A percentile compares a stretch with the other conserved stretches of the same genome.
These are phyloP conservation scores for Apiospora hydei DNA, from an alignment of 2,329 filamentous ascomycete genomes.

Conservation along the genomic window DNA sequence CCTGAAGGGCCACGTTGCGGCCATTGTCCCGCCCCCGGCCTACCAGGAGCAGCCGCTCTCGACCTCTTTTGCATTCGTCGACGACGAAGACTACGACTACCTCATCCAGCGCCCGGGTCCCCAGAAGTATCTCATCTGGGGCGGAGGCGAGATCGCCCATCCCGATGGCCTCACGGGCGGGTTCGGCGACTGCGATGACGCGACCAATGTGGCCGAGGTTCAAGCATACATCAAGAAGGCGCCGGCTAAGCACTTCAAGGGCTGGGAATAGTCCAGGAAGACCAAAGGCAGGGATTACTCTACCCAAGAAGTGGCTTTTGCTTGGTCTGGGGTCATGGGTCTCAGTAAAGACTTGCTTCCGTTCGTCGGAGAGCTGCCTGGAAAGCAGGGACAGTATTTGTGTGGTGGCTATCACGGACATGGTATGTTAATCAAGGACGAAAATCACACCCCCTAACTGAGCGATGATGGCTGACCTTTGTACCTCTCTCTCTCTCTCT, in stretches of 20 bases:
- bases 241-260: slow-evolving; percentile 64
- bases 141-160: slow-evolving; percentile 63
- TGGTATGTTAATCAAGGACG: slow-evolving; percentile 83
- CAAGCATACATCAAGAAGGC: no score
- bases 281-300: slow-evolving; percentile 41
- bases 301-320: slow-evolving; percentile 58
- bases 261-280: slow-evolving; percentile 59
- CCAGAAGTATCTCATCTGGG: slow-evolving; percentile 70
- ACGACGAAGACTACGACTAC: slow-evolving; percentile 68
- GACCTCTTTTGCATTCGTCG: slow-evolving; percentile 68
- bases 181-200: slow-evolving; percentile 67
- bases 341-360: slow-evolving; percentile 72
- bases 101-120: slow-evolving; percentile 70
- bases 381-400: slow-evolving; percentile 61
- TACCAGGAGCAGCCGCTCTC: slow-evolving; percentile 32
- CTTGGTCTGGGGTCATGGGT: slow-evolving; percentile 86
- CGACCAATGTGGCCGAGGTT: slow-evolving; percentile 33
- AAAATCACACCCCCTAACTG: no score
- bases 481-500: no score
- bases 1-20: slow-evolving; percentile 75
- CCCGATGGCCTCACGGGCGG: slow-evolving; percentile 58
- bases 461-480: no score
- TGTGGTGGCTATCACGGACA: slow-evolving; percentile 75
- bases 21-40: slow-evolving; percentile 63
- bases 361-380: slow-evolving; percentile 74